A percentile compares a stretch with the other conserved stretches of the same genome.
phyloP scores from a whole-genome alignment of 1,139 yeast genomes.

The Lipomyces yarrowii region DNA sequence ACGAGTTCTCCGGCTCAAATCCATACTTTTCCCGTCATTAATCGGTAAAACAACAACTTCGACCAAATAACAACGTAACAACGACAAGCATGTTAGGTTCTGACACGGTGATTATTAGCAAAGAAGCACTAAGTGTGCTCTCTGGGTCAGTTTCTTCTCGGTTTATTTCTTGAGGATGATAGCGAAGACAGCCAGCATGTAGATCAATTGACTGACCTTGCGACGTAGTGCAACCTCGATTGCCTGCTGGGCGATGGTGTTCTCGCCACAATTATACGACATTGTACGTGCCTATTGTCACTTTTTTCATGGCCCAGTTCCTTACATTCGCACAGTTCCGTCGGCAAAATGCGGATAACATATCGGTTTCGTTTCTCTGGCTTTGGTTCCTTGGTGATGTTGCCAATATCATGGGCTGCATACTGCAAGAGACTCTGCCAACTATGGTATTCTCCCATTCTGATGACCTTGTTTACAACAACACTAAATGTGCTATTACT shows the following conservation, averaged over 20 bases:
- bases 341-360: constrained; percentile 36
- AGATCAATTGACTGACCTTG: constrained; percentile 12
- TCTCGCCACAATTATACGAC: constrained; percentile 95
- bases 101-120: constrained; percentile 14
- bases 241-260: constrained; percentile 97
- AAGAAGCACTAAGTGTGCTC: constrained; percentile 26
- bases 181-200: background rate
- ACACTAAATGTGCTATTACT: background rate
- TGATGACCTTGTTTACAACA: constrained; percentile 2
- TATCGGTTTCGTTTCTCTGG: constrained; percentile 67
- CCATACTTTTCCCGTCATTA: background rate
- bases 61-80: background rate
- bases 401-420: constrained; percentile 65
- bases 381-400: constrained; percentile 79
- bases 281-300: constrained; percentile 49
- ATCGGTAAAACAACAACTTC: background rate
- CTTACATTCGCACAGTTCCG: constrained; percentile 21
- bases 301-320: background rate
- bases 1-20: background rate
- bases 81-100: background rate
- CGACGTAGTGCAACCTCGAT: constrained; percentile 67
- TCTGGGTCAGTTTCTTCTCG: constrained; percentile 19
- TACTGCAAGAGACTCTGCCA: constrained; percentile 73
- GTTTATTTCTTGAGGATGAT: background rate
- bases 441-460: constrained; percentile 57